Percentiles rank a stretch among this genome's conserved stretches.
phyloP scores from a whole-genome alignment of 345 rosid species.

The Hevea brasiliensis region DNA sequence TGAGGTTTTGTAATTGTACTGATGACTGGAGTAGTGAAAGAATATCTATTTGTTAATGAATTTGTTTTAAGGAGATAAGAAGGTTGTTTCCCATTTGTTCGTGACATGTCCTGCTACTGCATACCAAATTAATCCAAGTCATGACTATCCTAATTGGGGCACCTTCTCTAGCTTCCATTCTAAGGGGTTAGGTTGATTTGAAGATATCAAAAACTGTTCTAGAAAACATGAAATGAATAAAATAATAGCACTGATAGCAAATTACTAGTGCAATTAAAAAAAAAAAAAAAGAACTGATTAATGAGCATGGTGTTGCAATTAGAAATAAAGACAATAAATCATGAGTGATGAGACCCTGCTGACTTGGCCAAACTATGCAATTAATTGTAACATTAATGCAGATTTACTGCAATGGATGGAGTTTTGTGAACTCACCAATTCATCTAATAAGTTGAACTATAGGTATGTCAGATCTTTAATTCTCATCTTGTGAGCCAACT shows the following conservation, averaged over 20 bases:
- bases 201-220: too few relatives aligned
- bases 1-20: not conserved
- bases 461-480: conserved; percentile 8
- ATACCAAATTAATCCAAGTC: not conserved
- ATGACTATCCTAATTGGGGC: not conserved
- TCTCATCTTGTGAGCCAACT: not conserved
- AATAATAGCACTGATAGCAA: not conserved
- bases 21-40: not conserved
- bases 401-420: not conserved
- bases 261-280: not conserved
- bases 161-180: not conserved
- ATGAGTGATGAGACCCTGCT: not conserved
- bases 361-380: not conserved
- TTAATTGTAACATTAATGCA: not conserved
- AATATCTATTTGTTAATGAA: not conserved
- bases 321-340: not conserved
- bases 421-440: not conserved
- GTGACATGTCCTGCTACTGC: not conserved
- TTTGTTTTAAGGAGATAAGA: not conserved
- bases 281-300: not conserved
- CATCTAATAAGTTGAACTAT: not conserved
- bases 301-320: not conserved
- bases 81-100: not conserved
- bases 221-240: not conserved
- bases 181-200: not conserved